phyloP scores from a whole-genome alignment of 2,329 filamentous ascomycete species.

The Lecanicillium sp. region DNA sequence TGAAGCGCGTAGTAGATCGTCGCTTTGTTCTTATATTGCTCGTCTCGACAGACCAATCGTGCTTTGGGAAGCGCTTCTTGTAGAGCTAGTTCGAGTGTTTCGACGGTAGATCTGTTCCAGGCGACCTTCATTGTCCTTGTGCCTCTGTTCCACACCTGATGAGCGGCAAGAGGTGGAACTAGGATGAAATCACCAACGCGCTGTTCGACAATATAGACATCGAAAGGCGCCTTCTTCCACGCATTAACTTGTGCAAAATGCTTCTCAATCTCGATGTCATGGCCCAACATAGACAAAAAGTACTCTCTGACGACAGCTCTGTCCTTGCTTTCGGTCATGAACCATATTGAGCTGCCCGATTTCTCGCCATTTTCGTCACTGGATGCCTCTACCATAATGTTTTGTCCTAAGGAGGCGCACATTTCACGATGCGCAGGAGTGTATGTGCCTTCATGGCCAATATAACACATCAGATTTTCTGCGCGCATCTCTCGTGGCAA shows the following conservation, averaged over 20 bases:
- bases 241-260: slow-evolving; percentile 95
- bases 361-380: slow-evolving; percentile 65
- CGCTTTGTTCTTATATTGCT: slow-evolving; percentile 98
- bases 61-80: slow-evolving; percentile 84
- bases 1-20: slow-evolving; percentile 84
- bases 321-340: slow-evolving; percentile 96
- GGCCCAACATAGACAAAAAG: slow-evolving; percentile 85
- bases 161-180: slow-evolving; percentile 84
- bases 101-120: slow-evolving; percentile 92
- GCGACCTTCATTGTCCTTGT: slow-evolving; percentile 96
- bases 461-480: slow-evolving; percentile 96
- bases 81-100: slow-evolving; percentile 81
- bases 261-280: slow-evolving; percentile 94
- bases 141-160: slow-evolving; percentile 97
- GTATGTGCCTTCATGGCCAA: slow-evolving; percentile 95
- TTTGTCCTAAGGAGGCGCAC: slow-evolving; percentile 93
- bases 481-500: slow-evolving; percentile 82
- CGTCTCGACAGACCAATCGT: slow-evolving; percentile 86
- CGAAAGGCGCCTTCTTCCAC: slow-evolving; percentile 92
- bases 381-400: slow-evolving; percentile 96
- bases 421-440: slow-evolving; percentile 95
- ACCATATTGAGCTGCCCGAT: slow-evolving; percentile 90
- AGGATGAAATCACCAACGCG: slow-evolving; percentile 86
- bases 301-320: slow-evolving; percentile 87
- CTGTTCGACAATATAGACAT: slow-evolving; percentile 89